These are phyloP conservation scores for Xylaria sp. DNA, from an alignment of 2,329 filamentous ascomycete genomes.

Conservation along the genomic window DNA sequence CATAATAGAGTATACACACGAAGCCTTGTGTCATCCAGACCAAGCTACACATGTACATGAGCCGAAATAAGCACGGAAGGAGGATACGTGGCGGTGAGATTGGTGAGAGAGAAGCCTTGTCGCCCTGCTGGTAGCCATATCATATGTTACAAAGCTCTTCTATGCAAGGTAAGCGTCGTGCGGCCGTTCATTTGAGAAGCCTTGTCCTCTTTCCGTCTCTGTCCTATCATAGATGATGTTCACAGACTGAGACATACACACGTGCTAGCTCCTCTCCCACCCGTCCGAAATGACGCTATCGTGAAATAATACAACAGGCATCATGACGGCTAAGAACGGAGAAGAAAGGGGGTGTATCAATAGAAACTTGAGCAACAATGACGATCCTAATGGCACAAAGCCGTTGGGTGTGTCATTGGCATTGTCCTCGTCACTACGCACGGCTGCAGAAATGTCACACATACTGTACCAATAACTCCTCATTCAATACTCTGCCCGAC, in stretches of 20 bases:
- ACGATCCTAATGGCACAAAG: neutral
- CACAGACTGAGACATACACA: neutral
- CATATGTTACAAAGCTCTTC: neutral
- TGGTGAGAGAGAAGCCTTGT: neutral
- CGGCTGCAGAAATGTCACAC: neutral
- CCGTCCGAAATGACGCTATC: neutral
- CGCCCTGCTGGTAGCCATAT: neutral
- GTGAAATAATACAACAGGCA: neutral
- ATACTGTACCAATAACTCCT: neutral
- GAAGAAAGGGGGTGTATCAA: neutral
- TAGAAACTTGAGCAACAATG: neutral
- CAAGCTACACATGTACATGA: neutral
- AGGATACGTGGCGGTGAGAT: slow-evolving; percentile 11
- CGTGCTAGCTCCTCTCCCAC: neutral
- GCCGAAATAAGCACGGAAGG: neutral
- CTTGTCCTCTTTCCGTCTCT: neutral
- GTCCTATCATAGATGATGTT: neutral
- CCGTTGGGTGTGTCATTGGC: neutral
- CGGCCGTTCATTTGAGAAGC: neutral
- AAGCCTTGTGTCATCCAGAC: neutral
- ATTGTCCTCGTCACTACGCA: neutral
- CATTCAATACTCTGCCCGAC: neutral
- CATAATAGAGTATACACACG: neutral
- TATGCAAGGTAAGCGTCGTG: neutral
- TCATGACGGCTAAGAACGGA: neutral